Base-by-base conservation (phyloP, 192 early-diverging fungal species). In the Linnemannia hyalina region DNA sequence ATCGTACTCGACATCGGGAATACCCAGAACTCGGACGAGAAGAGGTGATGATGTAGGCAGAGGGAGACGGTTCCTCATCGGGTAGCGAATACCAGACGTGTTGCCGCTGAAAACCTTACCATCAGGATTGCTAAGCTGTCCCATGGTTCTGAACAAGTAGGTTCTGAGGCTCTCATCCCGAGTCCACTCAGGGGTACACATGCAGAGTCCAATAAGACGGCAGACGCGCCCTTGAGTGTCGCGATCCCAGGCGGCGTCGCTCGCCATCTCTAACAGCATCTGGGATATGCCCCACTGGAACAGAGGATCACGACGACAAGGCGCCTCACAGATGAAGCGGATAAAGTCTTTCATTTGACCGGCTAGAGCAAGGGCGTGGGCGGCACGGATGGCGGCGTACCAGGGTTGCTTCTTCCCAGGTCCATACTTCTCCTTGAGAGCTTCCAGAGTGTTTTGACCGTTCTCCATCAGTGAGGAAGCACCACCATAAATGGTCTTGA, bases 211-310 rank as follows among this genome's bases (percentile, higher is more conserved):
- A 6, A 8, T 38, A 0, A 75, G 38, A 35, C 63, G 55, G 3
- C 16, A 11, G 32, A 57, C 49, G 15, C 40, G 74, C 26, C 20
- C 13, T 6, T 54, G 74, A 15, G 49, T 54, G 49, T 8, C 38
- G 15, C 0, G 3, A 22, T 75, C 74, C 54, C 49, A 75, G 26
- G n/a, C 6, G 7, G 74, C 32, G 36, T 75, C 74, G 3, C 36
- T 18, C 4, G 55, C 55, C 7, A 75, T 75, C 6, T 60, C 49
- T 10, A 29, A 54, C 0, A 75, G 38, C 16, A 75, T 15, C 74
- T 75, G 74, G 22, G 35, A 75, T 9, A 75, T 40, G 18, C 74
- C 74, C 74, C 74, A 75, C 20, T 60, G 54, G 74, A 75, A 75
- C 49, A 75, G 18, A 18, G 35, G 36, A 8, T 54, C 57, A 3